Conservation (phyloP, 495 filamentous ascomycete species). For the Copromyces sp. region DNA sequence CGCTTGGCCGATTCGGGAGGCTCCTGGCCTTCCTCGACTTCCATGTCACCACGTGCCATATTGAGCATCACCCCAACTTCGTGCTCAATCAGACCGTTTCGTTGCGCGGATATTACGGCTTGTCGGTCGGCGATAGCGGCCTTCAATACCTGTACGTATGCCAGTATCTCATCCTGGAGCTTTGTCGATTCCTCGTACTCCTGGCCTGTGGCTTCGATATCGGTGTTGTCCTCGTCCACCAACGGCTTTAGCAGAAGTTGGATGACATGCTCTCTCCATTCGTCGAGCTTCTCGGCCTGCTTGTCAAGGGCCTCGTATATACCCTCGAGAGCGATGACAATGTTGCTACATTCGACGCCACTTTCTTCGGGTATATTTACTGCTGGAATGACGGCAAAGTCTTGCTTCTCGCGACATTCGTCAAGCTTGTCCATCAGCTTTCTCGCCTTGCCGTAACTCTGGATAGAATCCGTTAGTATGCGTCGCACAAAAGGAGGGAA, state of each 20-base stretch:
- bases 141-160: constrained; percentile 68
- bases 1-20: constrained; percentile 47
- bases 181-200: constrained; percentile 84
- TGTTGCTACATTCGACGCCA: constrained; percentile 27
- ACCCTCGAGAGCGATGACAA: constrained; percentile 20
- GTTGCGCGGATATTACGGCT: constrained; percentile 60
- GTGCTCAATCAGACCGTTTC: constrained; percentile 68
- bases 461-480: constrained; percentile 4
- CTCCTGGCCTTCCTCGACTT: constrained; percentile 38
- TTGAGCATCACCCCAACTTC: constrained; percentile 52
- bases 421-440: constrained; percentile 38
- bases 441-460: constrained; percentile 23
- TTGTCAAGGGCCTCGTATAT: constrained; percentile 49
- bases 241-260: constrained; percentile 61
- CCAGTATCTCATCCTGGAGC: constrained; percentile 72
- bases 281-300: constrained; percentile 56
- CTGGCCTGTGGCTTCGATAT: constrained; percentile 61
- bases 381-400: constrained; percentile 55
- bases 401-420: constrained; percentile 34
- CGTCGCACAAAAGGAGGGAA: neutral
- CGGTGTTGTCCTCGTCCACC: constrained; percentile 66
- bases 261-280: constrained; percentile 63
- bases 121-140: constrained; percentile 70
- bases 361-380: constrained; percentile 4
- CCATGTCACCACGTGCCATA: constrained; percentile 39